These are phyloP conservation scores for Fimicolochytrium jonesii DNA, from an alignment of 192 early-diverging fungal genomes.

Conservation along the genomic window DNA sequence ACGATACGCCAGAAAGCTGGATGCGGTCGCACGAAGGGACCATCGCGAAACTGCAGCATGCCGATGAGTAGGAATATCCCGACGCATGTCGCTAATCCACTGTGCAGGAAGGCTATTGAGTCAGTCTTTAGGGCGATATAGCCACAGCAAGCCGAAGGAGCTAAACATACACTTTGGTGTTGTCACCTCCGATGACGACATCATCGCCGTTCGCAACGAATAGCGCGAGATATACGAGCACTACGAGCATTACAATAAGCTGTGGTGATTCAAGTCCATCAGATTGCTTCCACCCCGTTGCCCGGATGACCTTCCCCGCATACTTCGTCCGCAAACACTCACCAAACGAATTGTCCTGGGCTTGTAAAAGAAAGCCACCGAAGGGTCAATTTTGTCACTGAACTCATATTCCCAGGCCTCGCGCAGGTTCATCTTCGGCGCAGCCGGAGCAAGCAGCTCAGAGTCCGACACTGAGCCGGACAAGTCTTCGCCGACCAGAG, in stretches of 20 bases:
- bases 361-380: constrained; percentile 44
- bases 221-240: constrained; percentile 37
- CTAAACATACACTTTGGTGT: constrained; percentile 38
- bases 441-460: constrained; percentile 16
- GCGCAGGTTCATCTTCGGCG: constrained; percentile 14
- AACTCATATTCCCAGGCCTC: constrained; percentile 41
- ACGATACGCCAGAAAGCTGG: constrained; percentile 90
- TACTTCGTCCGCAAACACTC: neutral
- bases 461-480: constrained; percentile 25
- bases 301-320: too few species aligned
- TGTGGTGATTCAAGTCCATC: too few species aligned
- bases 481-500: too few species aligned
- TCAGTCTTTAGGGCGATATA: too few species aligned
- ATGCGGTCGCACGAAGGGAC: constrained; percentile 90
- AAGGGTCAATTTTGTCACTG: constrained; percentile 38
- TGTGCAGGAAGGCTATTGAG: too few species aligned
- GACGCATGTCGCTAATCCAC: constrained; percentile 26
- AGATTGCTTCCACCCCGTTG: too few species aligned
- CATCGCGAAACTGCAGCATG: constrained; percentile 86
- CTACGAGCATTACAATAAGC: constrained; percentile 31
- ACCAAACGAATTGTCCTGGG: constrained; percentile 38
- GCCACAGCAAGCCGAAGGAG: too few species aligned
- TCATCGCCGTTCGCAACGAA: constrained; percentile 30
- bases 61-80: constrained; percentile 73
- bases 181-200: constrained; percentile 35